phyloP scores from a whole-genome alignment of 2,329 filamentous ascomycete genomes.

The Aspergillus puulaauensis region DNA sequence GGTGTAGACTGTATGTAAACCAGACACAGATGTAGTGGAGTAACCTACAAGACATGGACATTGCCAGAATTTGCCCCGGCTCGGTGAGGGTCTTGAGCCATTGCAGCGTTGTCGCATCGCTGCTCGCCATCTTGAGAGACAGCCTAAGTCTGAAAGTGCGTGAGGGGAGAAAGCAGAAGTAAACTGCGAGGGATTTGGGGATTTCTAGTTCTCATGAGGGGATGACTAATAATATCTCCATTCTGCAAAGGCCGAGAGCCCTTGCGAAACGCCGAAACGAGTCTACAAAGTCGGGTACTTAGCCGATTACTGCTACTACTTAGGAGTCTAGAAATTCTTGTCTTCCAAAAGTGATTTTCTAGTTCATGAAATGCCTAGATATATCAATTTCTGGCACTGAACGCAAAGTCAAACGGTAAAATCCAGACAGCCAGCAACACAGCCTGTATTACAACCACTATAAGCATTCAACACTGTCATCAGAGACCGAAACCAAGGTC shows the following conservation, averaged over 20 bases:
- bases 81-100: conserved; percentile 23
- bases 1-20: too few species aligned
- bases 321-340: background rate
- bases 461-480: conserved; percentile 18
- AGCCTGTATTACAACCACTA: conserved; percentile 11
- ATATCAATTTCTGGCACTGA: conserved; percentile 8
- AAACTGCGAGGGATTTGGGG: background rate
- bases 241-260: too few species aligned
- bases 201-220: background rate
- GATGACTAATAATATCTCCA: background rate
- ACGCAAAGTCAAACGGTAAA: conserved; percentile 1
- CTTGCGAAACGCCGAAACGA: too few species aligned
- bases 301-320: too few species aligned
- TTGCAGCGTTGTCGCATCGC: conserved; percentile 12
- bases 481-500: conserved; percentile 13
- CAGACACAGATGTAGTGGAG: background rate
- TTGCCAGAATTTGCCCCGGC: conserved; percentile 25
- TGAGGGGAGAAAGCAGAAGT: background rate
- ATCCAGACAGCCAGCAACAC: conserved; percentile 14
- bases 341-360: conserved; percentile 11
- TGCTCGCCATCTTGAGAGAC: background rate
- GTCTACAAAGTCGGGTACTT: too few species aligned
- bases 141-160: background rate
- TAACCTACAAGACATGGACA: conserved; percentile 29
- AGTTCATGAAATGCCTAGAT: conserved; percentile 8